Evolutionary conservation across 75 land plant species (phyloP).

Genomic region (Pseudotsuga menziesii): DNA sequence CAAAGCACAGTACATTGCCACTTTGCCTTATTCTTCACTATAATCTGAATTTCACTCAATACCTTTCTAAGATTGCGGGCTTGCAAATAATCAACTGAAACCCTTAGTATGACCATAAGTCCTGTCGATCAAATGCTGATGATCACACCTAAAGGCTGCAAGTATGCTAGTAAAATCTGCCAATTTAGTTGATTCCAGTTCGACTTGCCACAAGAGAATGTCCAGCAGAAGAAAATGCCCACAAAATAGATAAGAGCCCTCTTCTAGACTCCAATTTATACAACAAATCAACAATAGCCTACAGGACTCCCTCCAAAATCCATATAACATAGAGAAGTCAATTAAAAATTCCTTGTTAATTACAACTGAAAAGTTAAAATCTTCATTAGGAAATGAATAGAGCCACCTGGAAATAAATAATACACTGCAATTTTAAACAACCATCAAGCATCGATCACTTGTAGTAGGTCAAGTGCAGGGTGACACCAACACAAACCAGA

Average conservation of each 20-base stretch:
- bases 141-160: background rate
- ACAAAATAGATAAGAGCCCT: conserved; percentile 1
- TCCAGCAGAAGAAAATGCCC: conserved; percentile 10
- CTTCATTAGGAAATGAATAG: background rate
- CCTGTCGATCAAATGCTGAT: background rate
- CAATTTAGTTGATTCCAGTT: background rate
- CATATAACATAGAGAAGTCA: conserved; percentile 7
- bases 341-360: conserved; percentile 2
- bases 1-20: conserved; percentile 2
- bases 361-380: conserved; percentile 4
- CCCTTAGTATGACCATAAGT: background rate
- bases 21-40: conserved; percentile 6
- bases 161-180: background rate
- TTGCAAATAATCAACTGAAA: background rate
- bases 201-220: background rate
- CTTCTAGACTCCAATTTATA: conserved; percentile 10
- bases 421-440: background rate
- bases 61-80: conserved; percentile 1
- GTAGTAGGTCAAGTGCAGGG: background rate
- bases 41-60: conserved; percentile 8
- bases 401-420: background rate
- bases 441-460: conserved; percentile 6
- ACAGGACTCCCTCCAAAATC: conserved; percentile 6
- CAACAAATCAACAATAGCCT: conserved; percentile 6
- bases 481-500: background rate